Percentiles rank a stretch among this genome's conserved stretches.
Conservation (phyloP, 306 rosid genomes). For the Elaeagnus macrophylla region DNA sequence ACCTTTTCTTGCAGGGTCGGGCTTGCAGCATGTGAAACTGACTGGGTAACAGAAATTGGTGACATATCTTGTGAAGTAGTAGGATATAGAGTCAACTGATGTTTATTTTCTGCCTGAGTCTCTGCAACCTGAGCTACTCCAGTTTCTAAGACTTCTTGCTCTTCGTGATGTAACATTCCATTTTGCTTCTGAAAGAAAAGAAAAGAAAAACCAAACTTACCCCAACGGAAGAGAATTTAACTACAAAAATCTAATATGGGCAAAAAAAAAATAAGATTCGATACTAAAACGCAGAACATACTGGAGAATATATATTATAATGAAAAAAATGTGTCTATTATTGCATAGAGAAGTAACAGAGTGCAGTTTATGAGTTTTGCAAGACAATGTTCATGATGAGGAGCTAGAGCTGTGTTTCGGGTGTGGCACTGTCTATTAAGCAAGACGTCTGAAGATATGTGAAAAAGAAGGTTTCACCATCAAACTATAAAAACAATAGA, state of each 20-base stretch:
- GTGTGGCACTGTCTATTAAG: background rate
- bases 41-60: slow-evolving; percentile 72
- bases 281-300: background rate
- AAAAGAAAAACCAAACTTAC: slow-evolving; percentile 14
- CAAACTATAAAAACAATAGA: too few species aligned
- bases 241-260: background rate
- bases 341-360: background rate
- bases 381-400: background rate
- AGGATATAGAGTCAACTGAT: slow-evolving; percentile 31
- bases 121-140: slow-evolving; percentile 27
- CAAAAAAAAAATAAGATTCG: background rate
- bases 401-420: background rate
- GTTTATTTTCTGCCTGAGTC: slow-evolving; percentile 36
- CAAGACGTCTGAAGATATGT: background rate
- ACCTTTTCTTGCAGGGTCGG: slow-evolving; percentile 30
- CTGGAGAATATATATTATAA: background rate
- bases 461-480: too few species aligned
- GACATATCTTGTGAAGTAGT: slow-evolving; percentile 40
- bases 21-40: slow-evolving; percentile 49
- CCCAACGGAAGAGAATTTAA: background rate
- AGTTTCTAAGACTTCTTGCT: slow-evolving; percentile 28
- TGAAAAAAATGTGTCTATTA: background rate
- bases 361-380: background rate
- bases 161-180: slow-evolving; percentile 21
- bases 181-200: slow-evolving; percentile 37